phyloP scores from a whole-genome alignment of 23 red algal species.

The Cyanidioschyzon merolae region DNA sequence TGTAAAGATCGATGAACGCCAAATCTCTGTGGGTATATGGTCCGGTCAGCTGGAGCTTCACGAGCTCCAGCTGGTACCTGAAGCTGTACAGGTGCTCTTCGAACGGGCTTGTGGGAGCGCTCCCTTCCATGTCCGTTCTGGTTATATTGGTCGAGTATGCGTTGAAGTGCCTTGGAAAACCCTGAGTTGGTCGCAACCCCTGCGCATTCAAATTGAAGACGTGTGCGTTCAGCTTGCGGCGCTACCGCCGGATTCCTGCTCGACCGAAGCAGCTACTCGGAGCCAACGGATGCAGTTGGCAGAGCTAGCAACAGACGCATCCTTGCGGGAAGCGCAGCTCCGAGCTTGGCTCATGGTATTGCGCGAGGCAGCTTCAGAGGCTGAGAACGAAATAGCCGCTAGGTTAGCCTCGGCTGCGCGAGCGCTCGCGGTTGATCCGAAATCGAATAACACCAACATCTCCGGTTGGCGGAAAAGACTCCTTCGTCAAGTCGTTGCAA shows the following conservation, averaged over 20 bases:
- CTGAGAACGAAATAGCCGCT: background rate
- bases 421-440: background rate
- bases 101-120: conserved; percentile 56
- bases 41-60: conserved; percentile 64
- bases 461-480: conserved; percentile 33
- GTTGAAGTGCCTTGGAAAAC: conserved; percentile 80
- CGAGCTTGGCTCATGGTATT: background rate
- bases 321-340: conserved; percentile 39
- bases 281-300: conserved; percentile 29
- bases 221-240: conserved; percentile 40
- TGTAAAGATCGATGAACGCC: conserved; percentile 65
- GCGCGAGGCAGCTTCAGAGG: conserved; percentile 25
- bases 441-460: background rate
- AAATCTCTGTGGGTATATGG: conserved; percentile 73
- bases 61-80: conserved; percentile 48
- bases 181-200: conserved; percentile 44
- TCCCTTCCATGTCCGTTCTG: conserved; percentile 44
- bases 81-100: conserved; percentile 60
- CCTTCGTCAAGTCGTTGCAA: conserved; percentile 57
- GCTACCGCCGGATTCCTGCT: conserved; percentile 8
- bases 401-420: background rate
- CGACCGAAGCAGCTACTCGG: conserved; percentile 27
- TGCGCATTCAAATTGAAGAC: conserved; percentile 42
- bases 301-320: conserved; percentile 61
- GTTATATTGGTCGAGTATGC: conserved; percentile 51